A percentile compares a stretch with the other conserved stretches of the same genome.
These are phyloP conservation scores for Malbranchea zuffiana DNA, from an alignment of 2,329 filamentous ascomycete species.

Conservation along the genomic window DNA sequence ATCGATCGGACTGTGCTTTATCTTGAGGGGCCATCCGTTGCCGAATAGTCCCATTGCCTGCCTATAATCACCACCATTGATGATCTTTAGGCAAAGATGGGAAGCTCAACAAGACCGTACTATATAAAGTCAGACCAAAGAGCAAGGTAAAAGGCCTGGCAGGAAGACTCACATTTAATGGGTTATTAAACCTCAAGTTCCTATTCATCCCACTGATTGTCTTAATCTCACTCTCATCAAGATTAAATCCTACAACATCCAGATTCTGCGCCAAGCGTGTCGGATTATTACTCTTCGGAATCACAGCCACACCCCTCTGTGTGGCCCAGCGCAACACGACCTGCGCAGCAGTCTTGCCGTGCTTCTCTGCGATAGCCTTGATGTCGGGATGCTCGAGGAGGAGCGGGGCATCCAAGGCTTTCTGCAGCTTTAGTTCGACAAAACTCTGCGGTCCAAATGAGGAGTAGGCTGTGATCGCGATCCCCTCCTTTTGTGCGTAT, in stretches of 20 bases:
- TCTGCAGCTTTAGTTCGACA: slow-evolving; percentile 62
- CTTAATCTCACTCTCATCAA: slow-evolving; percentile 55
- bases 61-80: too few species aligned
- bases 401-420: slow-evolving; percentile 53
- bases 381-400: slow-evolving; percentile 61
- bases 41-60: too few species aligned
- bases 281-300: slow-evolving; percentile 62
- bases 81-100: slow-evolving; percentile 47
- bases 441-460: slow-evolving; percentile 73
- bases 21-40: too few species aligned
- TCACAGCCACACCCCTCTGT: slow-evolving; percentile 68
- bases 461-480: slow-evolving; percentile 71
- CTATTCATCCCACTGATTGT: slow-evolving; percentile 55
- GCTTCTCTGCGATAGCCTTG: slow-evolving; percentile 55
- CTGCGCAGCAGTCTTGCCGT: slow-evolving; percentile 65
- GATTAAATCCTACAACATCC: slow-evolving; percentile 54
- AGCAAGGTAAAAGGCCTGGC: slow-evolving; percentile 13
- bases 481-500: slow-evolving; percentile 57
- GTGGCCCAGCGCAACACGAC: slow-evolving; percentile 79
- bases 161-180: slow-evolving; percentile 44
- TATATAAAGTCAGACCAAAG: slow-evolving; percentile 23
- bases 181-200: slow-evolving; percentile 66
- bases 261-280: slow-evolving; percentile 53
- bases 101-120: slow-evolving; percentile 39
- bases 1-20: too few species aligned